A percentile compares a stretch with the other conserved stretches of the same genome.
phyloP scores from a whole-genome alignment of 371 early-diverging fungal species.

The Mucor circinelloides region DNA sequence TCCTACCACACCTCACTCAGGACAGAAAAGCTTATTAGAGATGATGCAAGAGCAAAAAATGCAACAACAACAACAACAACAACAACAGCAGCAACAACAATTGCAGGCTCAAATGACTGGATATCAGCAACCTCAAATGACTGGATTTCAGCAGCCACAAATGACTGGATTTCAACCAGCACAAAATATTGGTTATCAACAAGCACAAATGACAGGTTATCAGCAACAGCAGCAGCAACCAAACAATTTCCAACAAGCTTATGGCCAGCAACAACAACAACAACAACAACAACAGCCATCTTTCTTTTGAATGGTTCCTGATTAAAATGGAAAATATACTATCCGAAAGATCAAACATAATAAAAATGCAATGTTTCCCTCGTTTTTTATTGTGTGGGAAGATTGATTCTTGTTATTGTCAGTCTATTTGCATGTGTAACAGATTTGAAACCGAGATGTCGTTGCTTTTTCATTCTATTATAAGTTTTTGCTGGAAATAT shows the following conservation, averaged over 20 bases:
- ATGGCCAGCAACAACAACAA: neutral
- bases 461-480: neutral
- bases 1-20: conserved; percentile 6
- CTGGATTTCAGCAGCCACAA: conserved; percentile 9
- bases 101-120: conserved; percentile 3
- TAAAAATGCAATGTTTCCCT: neutral
- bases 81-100: conserved; percentile 9
- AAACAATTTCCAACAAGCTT: neutral
- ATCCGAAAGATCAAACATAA: neutral
- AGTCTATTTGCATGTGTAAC: neutral
- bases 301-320: neutral
- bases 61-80: conserved; percentile 18
- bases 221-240: conserved; percentile 6
- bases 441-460: conserved; percentile 11
- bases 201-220: conserved; percentile 15
- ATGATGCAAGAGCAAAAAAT: conserved; percentile 41
- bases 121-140: conserved; percentile 4
- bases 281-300: neutral
- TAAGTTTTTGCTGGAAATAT: neutral
- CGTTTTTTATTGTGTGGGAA: conserved; percentile 2
- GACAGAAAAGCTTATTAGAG: conserved; percentile 35
- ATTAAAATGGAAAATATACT: neutral
- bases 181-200: neutral
- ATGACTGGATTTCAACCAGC: conserved; percentile 12
- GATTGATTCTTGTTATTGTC: neutral